A percentile compares a stretch with the other conserved stretches of the same genome.
Conservation (phyloP, 2,329 filamentous ascomycete species). For the Fusarium sp. region DNA sequence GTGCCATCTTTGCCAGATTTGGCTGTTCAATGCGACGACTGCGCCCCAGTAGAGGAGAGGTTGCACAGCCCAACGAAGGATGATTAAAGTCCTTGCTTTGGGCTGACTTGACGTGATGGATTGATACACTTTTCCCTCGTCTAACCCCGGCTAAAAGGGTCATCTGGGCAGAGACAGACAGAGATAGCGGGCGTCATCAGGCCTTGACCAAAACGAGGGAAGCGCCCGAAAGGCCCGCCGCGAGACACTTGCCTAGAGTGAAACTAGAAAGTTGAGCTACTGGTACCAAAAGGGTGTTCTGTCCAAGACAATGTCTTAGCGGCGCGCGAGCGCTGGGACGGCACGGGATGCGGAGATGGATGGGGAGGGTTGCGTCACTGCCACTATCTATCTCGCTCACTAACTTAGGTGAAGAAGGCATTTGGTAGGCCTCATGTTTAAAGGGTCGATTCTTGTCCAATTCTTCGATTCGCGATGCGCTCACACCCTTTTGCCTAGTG, state of each 20-base stretch:
- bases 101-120: background rate
- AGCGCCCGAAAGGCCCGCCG: conserved; percentile 1
- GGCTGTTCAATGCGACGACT: background rate
- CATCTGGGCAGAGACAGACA: background rate
- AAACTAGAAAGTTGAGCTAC: background rate
- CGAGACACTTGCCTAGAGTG: background rate
- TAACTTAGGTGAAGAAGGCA: no score
- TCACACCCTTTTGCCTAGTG: background rate
- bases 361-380: conserved; percentile 1
- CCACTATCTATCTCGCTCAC: background rate
- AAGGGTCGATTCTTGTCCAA: conserved; percentile 11
- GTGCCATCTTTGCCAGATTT: background rate
- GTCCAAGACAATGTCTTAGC: conserved; percentile 42
- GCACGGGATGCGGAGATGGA: conserved; percentile 34
- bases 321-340: conserved; percentile 36
- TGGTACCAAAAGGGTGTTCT: conserved; percentile 9
- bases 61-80: conserved; percentile 6
- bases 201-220: conserved; percentile 11
- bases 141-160: background rate
- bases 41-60: background rate
- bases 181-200: background rate
- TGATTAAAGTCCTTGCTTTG: background rate
- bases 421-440: conserved; percentile 17
- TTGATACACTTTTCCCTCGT: conserved; percentile 4
- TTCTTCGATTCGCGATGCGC: background rate